These are phyloP conservation scores for Colletotrichum higginsianum DNA, from an alignment of 2,329 filamentous ascomycete species.

Conservation along the genomic window DNA sequence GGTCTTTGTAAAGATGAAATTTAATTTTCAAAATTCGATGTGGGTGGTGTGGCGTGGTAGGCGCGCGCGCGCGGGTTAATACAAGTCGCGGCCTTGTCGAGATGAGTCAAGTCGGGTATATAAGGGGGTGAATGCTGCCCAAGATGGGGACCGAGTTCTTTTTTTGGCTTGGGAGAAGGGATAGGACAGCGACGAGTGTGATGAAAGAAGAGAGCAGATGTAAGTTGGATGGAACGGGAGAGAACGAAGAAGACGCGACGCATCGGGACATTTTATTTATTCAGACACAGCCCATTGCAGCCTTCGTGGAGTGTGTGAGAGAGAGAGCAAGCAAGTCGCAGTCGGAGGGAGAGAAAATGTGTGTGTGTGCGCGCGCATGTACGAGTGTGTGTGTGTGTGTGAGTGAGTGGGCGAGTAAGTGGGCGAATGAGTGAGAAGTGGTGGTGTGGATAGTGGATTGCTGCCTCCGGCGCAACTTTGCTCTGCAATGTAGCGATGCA, in stretches of 20 bases:
- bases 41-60: conserved; percentile 36
- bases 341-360: conserved; percentile 17
- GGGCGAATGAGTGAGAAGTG: background rate
- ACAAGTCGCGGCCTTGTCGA: conserved; percentile 33
- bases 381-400: background rate
- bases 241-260: conserved; percentile 28
- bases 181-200: conserved; percentile 24
- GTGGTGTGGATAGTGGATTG: conserved; percentile 38
- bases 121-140: conserved; percentile 36
- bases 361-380: background rate
- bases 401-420: background rate
- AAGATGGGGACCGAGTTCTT: conserved; percentile 33
- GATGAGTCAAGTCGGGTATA: conserved; percentile 42
- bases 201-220: conserved; percentile 8
- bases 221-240: conserved; percentile 27
- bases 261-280: conserved; percentile 38
- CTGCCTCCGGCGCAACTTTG: conserved; percentile 37
- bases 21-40: conserved; percentile 32
- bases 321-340: conserved; percentile 15
- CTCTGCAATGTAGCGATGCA: conserved; percentile 29
- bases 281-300: conserved; percentile 37
- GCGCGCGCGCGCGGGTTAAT: conserved; percentile 32
- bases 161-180: conserved; percentile 25
- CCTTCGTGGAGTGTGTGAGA: conserved; percentile 20
- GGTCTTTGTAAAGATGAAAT: conserved; percentile 12